A percentile compares a stretch with the other conserved stretches of the same genome.
These are phyloP conservation scores for Lentinula sp. DNA, from an alignment of 768 basidiomycete species.

Conservation along the genomic window DNA sequence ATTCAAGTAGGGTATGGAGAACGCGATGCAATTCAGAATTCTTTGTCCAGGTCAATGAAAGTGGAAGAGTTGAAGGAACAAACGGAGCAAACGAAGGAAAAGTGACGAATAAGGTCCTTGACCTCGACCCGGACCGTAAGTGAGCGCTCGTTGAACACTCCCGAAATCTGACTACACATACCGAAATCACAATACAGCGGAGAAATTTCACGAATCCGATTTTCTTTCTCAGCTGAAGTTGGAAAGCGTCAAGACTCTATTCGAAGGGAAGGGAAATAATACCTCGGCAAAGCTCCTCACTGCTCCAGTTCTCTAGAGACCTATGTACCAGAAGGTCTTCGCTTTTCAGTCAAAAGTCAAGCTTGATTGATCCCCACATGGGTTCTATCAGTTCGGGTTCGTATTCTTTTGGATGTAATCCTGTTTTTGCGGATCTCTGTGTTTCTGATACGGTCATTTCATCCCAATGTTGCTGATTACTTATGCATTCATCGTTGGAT, in stretches of 20 bases:
- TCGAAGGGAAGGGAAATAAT: neutral
- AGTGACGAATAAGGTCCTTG: too few species aligned
- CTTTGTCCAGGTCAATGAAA: too few species aligned
- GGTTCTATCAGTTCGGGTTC: neutral
- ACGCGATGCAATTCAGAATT: too few species aligned
- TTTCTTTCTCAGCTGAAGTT: neutral
- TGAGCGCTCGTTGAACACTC: too few species aligned
- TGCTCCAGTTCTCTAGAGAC: neutral
- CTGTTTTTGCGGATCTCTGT: constrained; percentile 1
- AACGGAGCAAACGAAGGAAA: too few species aligned
- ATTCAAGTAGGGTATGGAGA: too few species aligned
- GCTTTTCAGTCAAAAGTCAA: neutral
- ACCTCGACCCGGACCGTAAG: neutral
- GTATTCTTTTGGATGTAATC: neutral
- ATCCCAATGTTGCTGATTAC: neutral
- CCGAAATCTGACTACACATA: too few species aligned
- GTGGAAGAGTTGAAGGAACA: too few species aligned
- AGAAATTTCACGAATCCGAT: neutral
- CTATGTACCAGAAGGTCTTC: neutral
- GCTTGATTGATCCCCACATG: neutral
- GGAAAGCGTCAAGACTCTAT: too few species aligned
- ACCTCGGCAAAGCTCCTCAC: neutral
- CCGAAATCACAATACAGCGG: too few species aligned
- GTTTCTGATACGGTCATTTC: neutral
- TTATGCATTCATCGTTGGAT: neutral